Percentiles rank a stretch among this genome's conserved stretches.
Evolutionary conservation across 2,329 filamentous ascomycete species (phyloP).

Genomic region (Coniochaeta ligniaria): DNA sequence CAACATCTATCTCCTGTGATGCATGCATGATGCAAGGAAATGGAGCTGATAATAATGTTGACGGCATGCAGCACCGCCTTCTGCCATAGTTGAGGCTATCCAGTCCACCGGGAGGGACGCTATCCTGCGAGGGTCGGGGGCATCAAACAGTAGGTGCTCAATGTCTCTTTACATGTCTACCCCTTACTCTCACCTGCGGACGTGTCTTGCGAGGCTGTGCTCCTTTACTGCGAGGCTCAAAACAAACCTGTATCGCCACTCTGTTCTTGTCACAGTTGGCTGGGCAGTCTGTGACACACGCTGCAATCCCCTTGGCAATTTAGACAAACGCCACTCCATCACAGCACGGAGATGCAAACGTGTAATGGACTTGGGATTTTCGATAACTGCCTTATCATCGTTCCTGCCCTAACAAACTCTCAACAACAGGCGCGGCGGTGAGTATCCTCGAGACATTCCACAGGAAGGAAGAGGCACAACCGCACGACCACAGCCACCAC

Average conservation of each 20-base stretch:
- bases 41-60: not conserved
- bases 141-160: conserved; percentile 66
- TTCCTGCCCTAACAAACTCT: not conserved
- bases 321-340: not conserved
- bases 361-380: not conserved
- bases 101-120: conserved; percentile 88
- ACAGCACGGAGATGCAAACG: not conserved
- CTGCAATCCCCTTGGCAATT: not conserved
- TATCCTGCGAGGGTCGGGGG: conserved; percentile 83
- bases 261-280: not conserved
- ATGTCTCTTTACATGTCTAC: not conserved
- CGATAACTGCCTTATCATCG: not conserved
- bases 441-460: conserved; percentile 82
- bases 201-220: not conserved
- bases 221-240: not conserved
- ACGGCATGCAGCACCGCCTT: conserved; percentile 60
- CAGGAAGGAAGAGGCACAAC: conserved; percentile 13
- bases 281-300: not conserved
- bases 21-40: not conserved
- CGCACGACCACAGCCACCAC: conserved; percentile 42
- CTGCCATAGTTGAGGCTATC: conserved; percentile 81
- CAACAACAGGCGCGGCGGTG: conserved; percentile 63
- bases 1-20: not conserved
- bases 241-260: not conserved
- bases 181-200: not conserved